Evolutionary conservation across 1,284 basidiomycete species (phyloP).

Genomic region (Testicularia cyperi): DNA sequence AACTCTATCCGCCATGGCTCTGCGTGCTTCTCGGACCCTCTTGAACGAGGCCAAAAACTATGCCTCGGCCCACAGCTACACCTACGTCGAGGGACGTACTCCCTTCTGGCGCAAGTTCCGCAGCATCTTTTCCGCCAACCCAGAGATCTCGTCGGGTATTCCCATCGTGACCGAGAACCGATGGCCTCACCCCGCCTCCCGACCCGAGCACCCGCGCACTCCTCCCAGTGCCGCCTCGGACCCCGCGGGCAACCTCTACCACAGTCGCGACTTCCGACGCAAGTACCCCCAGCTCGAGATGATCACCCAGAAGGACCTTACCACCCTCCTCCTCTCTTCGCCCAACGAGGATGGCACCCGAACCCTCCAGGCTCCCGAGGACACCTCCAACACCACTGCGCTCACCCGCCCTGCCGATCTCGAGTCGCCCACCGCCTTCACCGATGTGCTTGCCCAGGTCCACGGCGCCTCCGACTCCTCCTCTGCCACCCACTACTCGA

Average conservation of each 20-base stretch:
- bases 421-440: constrained; percentile 56
- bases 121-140: constrained; percentile 67
- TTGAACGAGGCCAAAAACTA: constrained; percentile 44
- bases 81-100: constrained; percentile 54
- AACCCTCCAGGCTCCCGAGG: constrained; percentile 51
- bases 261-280: constrained; percentile 89
- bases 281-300: constrained; percentile 76
- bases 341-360: constrained; percentile 65
- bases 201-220: constrained; percentile 79
- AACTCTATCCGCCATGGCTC: no score
- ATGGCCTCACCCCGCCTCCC: constrained; percentile 80
- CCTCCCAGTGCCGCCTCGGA: constrained; percentile 72
- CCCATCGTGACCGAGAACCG: constrained; percentile 73
- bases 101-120: constrained; percentile 60
- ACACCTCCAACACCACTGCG: constrained; percentile 42
- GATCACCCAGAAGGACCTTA: constrained; percentile 61
- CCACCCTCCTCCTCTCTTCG: constrained; percentile 78
- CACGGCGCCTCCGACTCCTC: constrained; percentile 38
- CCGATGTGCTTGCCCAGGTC: constrained; percentile 55
- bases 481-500: constrained; percentile 41
- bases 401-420: constrained; percentile 54
- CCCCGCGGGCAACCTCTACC: constrained; percentile 66
- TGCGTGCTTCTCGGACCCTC: constrained; percentile 40
- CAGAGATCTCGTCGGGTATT: constrained; percentile 87
- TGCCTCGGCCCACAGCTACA: constrained; percentile 51